Base-by-base conservation (phyloP, 345 rosid genomes). In the Eutrema yunnanense region DNA sequence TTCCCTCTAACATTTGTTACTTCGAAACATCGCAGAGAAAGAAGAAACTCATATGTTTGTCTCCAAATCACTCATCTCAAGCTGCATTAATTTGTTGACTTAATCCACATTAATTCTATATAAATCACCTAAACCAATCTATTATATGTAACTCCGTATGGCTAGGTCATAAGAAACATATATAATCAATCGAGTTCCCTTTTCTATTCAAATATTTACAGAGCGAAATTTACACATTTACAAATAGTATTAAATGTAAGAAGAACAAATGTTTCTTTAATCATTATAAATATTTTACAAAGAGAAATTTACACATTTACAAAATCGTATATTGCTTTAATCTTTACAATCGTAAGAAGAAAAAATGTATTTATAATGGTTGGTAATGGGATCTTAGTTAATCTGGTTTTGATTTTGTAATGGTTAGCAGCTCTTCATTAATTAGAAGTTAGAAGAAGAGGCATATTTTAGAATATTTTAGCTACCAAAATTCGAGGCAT, bases 1-100 rank as follows among this genome's bases (percentile, higher is more conserved):
- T 61, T 75, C 57, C 72, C 36, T 62, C 53, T 27, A 74, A 58
- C 47, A 59, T 50, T 61, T 47, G 64, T 75, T 75, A 69, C 44
- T 53, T 52, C 9, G 14, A 37, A 67, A 69, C 29, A 53, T 69
- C 44, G 51, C 65, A 62, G 4, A 16, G 0, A 22, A 43, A 36
- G 14, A 59, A 41, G 26, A 42, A 40, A 68, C 32, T 3, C 12
- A 29, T 54, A 36, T 47, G 6, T 47, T 63, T 29, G 58, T 65
- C 66, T 48, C 72, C 41, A 8, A 56, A 59, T 32, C 32, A 60
- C 33, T 29, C 42, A 36, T 52, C 49, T 13, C 34, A 69, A 61
- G 65, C 53, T 67, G 57, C 50, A 53, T 53, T 19, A 19, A 19
- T 19, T 53, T 61, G 69, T 61, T 75, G 69, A 75, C 79, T 75